phyloP scores from a whole-genome alignment of 2,329 filamentous ascomycete genomes.

The Aspergillus ustus region DNA sequence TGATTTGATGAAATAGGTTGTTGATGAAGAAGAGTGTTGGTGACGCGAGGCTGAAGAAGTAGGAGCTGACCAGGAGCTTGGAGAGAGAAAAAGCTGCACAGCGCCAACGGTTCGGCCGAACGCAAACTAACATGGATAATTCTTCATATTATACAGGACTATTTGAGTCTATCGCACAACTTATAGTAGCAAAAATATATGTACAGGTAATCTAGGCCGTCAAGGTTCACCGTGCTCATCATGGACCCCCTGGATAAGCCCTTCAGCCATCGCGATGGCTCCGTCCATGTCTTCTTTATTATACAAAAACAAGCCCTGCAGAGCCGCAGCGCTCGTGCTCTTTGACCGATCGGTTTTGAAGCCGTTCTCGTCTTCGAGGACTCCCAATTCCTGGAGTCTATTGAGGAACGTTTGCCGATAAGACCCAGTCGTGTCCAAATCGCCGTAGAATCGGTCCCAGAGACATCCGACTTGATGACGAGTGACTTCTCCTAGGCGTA shows the following conservation, averaged over 20 bases:
- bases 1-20: background rate
- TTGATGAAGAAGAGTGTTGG: background rate
- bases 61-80: background rate
- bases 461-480: conserved; percentile 81
- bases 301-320: conserved; percentile 93
- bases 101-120: conserved; percentile 3
- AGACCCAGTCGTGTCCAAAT: conserved; percentile 68
- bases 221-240: conserved; percentile 31
- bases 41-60: conserved; percentile 3
- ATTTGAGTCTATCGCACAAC: conserved; percentile 7
- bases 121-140: background rate
- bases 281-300: conserved; percentile 91
- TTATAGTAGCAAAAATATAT: conserved; percentile 20
- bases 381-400: conserved; percentile 69
- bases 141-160: conserved; percentile 9
- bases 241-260: conserved; percentile 38
- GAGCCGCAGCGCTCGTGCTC: conserved; percentile 81
- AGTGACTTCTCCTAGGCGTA: conserved; percentile 86
- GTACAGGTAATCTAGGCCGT: conserved; percentile 20
- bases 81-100: background rate
- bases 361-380: conserved; percentile 65
- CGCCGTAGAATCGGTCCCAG: conserved; percentile 95
- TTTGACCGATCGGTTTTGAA: conserved; percentile 52
- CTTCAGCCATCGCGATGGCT: conserved; percentile 77
- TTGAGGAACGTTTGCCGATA: conserved; percentile 72